Conservation (phyloP, 2,329 filamentous ascomycete species). For the Penicillium sp. region DNA sequence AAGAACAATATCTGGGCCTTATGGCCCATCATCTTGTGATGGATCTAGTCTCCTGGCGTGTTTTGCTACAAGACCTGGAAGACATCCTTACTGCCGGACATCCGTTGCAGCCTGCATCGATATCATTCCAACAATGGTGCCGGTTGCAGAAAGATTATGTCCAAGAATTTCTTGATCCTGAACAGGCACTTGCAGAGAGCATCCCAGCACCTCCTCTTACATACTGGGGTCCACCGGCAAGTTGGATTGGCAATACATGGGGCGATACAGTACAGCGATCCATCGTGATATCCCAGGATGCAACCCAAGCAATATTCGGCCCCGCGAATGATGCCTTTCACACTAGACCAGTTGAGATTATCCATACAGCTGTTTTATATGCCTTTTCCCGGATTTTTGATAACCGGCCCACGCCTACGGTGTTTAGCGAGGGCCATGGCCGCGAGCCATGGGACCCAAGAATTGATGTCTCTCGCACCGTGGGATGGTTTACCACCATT, state of each 20-base stretch:
- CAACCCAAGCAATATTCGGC: constrained; percentile 3
- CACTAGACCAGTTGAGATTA: constrained; percentile 10
- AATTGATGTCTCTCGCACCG: constrained; percentile 48
- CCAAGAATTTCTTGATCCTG: background rate
- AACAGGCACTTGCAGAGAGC: too few species aligned
- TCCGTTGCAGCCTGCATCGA: background rate
- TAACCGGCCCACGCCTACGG: constrained; percentile 43
- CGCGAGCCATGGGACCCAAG: constrained; percentile 37
- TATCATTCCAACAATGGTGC: constrained; percentile 17
- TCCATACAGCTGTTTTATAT: constrained; percentile 45
- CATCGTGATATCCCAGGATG: background rate
- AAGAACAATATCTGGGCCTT: constrained; percentile 14
- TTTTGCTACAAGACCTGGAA: constrained; percentile 11
- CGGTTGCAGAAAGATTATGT: constrained; percentile 3
- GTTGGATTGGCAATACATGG: background rate
- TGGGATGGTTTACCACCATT: constrained; percentile 54
- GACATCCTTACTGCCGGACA: constrained; percentile 6
- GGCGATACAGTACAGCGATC: background rate
- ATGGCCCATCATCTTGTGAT: constrained; percentile 14
- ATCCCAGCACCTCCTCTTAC: too few species aligned
- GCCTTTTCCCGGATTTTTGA: constrained; percentile 51
- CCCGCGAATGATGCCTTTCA: constrained; percentile 9
- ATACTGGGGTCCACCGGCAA: background rate
- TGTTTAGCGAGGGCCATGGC: constrained; percentile 39
- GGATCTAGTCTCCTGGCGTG: constrained; percentile 14